Conservation (phyloP, 495 filamentous ascomycete genomes). For the Hypoxylon subgilvum region DNA sequence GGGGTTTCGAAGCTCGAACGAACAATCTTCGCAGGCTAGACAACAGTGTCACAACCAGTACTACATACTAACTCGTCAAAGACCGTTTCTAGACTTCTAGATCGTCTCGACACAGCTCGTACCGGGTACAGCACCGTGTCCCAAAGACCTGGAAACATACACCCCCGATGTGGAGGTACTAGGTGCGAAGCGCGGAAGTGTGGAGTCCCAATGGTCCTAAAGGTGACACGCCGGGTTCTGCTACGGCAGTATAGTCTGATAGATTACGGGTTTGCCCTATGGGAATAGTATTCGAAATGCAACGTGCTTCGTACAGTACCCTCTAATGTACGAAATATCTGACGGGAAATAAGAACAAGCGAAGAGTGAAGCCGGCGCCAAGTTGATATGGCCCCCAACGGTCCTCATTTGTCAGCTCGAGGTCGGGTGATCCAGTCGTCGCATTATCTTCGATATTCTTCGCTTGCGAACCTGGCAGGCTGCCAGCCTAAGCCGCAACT, state of each 20-base stretch:
- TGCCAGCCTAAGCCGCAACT: slow-evolving; percentile 21
- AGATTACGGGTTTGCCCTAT: no score
- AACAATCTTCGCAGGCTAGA: slow-evolving; percentile 7
- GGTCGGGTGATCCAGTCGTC: slow-evolving; percentile 31
- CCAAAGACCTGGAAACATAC: slow-evolving; percentile 19
- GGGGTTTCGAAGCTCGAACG: slow-evolving; percentile 11
- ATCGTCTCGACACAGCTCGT: no score
- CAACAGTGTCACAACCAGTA: slow-evolving; percentile 11
- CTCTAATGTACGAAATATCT: slow-evolving; percentile 3
- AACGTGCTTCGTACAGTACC: slow-evolving; percentile 5
- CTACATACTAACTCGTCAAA: neutral
- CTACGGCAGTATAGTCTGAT: no score
- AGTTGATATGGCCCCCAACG: slow-evolving; percentile 2
- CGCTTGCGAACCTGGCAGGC: slow-evolving; percentile 17
- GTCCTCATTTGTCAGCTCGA: slow-evolving; percentile 31
- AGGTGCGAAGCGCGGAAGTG: neutral
- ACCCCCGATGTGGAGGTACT: slow-evolving; percentile 5
- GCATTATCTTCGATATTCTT: slow-evolving; percentile 16
- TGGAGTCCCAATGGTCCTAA: slow-evolving; percentile 5
- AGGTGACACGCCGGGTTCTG: no score
- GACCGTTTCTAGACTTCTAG: neutral
- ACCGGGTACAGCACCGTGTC: slow-evolving; percentile 6
- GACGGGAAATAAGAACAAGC: slow-evolving; percentile 12
- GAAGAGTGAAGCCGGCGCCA: slow-evolving; percentile 13
- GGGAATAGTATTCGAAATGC: no score